These are phyloP conservation scores for Elaeis oleifera DNA, from an alignment of 202 grass and related monocot genomes.

Conservation along the genomic window DNA sequence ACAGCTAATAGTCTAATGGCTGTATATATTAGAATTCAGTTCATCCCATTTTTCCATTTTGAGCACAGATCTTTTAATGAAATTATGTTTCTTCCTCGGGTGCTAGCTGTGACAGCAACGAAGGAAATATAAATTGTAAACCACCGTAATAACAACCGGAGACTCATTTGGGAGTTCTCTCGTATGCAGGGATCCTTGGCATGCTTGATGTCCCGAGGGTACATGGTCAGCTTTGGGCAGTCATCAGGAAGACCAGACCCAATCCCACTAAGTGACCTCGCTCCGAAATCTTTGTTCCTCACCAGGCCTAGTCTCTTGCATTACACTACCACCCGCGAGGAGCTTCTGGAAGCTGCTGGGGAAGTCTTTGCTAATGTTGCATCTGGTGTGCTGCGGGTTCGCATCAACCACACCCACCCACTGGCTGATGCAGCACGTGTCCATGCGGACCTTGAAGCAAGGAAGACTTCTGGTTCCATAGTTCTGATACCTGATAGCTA, in stretches of 20 bases:
- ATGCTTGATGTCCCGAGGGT: constrained; percentile 32
- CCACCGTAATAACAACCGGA: no score
- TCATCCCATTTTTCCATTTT: no score
- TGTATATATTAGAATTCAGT: no score
- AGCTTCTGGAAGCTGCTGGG: constrained; percentile 37
- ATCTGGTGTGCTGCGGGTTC: constrained; percentile 25
- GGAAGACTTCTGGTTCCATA: constrained; percentile 51
- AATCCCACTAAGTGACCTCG: constrained; percentile 34
- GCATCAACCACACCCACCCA: constrained; percentile 39
- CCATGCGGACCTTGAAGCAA: constrained; percentile 40
- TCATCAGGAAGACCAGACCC: constrained; percentile 45
- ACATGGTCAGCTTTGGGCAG: constrained; percentile 57
- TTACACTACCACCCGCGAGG: constrained; percentile 37
- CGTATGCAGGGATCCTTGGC: constrained; percentile 36
- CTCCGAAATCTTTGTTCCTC: constrained; percentile 47
- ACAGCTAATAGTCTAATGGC: no score
- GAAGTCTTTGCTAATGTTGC: constrained; percentile 38
- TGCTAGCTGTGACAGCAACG: no score
- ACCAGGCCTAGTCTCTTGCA: constrained; percentile 43
- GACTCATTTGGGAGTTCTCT: not conserved
- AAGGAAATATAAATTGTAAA: no score
- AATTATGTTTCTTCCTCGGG: no score
- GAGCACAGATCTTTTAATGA: no score
- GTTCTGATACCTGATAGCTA: constrained; percentile 38
- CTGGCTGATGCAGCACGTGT: constrained; percentile 43